Conservation (phyloP, 1,284 basidiomycete genomes). For the Ceratorhiza oryzae-sativae region DNA sequence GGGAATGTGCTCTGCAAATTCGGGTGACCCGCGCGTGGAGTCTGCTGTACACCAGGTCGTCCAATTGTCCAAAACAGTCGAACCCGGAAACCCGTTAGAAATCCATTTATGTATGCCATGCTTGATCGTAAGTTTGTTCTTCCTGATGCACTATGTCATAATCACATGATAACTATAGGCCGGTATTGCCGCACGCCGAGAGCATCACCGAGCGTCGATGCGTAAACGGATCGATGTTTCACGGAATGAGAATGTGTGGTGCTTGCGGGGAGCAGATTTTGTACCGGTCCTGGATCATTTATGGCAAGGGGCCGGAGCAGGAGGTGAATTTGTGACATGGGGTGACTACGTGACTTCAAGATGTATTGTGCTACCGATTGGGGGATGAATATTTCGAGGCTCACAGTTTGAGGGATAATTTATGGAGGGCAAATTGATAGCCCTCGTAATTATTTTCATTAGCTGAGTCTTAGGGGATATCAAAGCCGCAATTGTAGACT, state of each 20-base stretch:
- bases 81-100: background rate
- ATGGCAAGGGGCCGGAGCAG: constrained; percentile 16
- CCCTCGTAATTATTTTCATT: too few species aligned
- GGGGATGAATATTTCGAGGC: background rate
- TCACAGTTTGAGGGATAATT: too few species aligned
- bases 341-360: constrained; percentile 3
- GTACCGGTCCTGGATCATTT: background rate
- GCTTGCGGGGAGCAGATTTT: constrained; percentile 9
- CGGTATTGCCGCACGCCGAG: background rate
- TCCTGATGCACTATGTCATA: background rate
- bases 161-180: background rate
- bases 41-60: constrained; percentile 6
- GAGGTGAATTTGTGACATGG: background rate
- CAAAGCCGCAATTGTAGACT: too few species aligned
- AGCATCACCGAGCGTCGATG: background rate
- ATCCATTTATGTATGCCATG: constrained; percentile 12
- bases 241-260: constrained; percentile 3
- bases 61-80: background rate
- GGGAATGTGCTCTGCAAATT: constrained; percentile 6
- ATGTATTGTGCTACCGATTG: background rate
- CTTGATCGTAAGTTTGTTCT: background rate
- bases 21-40: background rate
- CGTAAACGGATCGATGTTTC: background rate
- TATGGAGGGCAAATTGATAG: too few species aligned
- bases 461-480: too few species aligned